phyloP scores from a whole-genome alignment of 805 yeast species.

The Wickerhamomyces silvicola region DNA sequence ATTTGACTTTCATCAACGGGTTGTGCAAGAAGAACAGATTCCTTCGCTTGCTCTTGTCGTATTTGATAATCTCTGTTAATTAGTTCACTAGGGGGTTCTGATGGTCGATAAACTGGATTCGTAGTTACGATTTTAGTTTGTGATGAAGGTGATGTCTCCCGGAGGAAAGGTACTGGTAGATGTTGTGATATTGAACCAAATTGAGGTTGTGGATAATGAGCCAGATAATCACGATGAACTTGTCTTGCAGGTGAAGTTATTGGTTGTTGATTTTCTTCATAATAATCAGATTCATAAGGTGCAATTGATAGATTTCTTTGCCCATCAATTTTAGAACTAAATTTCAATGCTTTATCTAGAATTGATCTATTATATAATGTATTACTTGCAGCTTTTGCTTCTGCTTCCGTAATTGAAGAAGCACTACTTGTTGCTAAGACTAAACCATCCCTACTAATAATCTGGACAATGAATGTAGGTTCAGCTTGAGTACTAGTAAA shows the following conservation, averaged over 20 bases:
- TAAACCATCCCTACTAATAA: background rate
- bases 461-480: background rate
- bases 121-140: background rate
- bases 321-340: too few species aligned
- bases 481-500: background rate
- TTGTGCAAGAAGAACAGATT: background rate
- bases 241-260: background rate
- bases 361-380: background rate
- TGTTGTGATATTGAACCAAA: background rate
- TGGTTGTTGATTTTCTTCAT: background rate
- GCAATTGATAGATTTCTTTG: too few species aligned
- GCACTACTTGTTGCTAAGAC: too few species aligned
- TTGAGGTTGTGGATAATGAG: background rate
- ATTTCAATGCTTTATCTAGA: background rate
- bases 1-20: constrained; percentile 3
- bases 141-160: too few species aligned
- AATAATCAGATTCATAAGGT: too few species aligned
- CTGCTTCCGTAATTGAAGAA: too few species aligned
- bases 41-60: background rate
- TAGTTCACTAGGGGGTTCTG: too few species aligned
- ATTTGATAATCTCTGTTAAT: too few species aligned
- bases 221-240: background rate
- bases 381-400: background rate
- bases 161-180: too few species aligned
- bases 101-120: too few species aligned